phyloP scores from a whole-genome alignment of 768 basidiomycete species.

The Hygrocybe coccinea region DNA sequence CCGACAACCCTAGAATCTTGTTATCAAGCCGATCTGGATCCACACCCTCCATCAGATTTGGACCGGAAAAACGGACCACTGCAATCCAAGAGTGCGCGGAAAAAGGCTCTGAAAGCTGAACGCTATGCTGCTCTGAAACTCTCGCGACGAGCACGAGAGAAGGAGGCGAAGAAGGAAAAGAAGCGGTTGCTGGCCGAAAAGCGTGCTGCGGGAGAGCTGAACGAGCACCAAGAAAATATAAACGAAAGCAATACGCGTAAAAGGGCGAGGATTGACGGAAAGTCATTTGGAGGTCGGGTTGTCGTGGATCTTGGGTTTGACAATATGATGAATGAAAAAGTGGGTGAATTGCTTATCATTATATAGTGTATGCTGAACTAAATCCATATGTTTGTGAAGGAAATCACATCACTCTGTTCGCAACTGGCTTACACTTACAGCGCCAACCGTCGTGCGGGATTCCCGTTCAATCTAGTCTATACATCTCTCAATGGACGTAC shows the following conservation, averaged over 20 bases:
- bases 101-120: slow-evolving; percentile 68
- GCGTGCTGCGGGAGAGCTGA: slow-evolving; percentile 60
- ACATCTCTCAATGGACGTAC: slow-evolving; percentile 77
- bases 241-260: slow-evolving; percentile 34
- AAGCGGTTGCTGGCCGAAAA: slow-evolving; percentile 55
- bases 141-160: slow-evolving; percentile 73
- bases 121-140: slow-evolving; percentile 61
- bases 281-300: slow-evolving; percentile 50
- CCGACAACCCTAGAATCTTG: background rate
- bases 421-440: slow-evolving; percentile 93
- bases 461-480: slow-evolving; percentile 72
- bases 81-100: slow-evolving; percentile 75
- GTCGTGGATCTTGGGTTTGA: slow-evolving; percentile 91
- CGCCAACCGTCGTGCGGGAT: slow-evolving; percentile 67
- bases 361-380: too few species aligned
- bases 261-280: slow-evolving; percentile 34
- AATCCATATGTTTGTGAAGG: slow-evolving; percentile 46
- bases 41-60: background rate
- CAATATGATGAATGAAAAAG: slow-evolving; percentile 89
- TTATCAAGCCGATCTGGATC: background rate
- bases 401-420: slow-evolving; percentile 81
- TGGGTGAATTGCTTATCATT: slow-evolving; percentile 47
- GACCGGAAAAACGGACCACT: slow-evolving; percentile 18
- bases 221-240: slow-evolving; percentile 42
- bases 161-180: slow-evolving; percentile 70